These are phyloP conservation scores for Podospora bellae-mahoneyi DNA, from an alignment of 495 filamentous ascomycete species.

Conservation along the genomic window DNA sequence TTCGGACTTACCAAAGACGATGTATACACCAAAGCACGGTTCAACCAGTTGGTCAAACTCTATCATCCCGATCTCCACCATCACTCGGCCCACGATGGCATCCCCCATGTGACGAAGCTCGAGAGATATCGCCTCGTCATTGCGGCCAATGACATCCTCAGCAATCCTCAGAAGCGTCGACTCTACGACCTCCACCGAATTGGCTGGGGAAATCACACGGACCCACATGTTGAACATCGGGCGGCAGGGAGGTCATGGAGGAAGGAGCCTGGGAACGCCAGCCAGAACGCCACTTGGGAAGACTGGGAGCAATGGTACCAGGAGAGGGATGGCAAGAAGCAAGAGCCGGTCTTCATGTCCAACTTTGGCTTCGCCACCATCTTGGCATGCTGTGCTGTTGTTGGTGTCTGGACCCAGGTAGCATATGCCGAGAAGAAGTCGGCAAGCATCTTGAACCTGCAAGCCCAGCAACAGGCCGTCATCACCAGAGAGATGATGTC, in stretches of 20 bases:
- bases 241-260: constrained; percentile 47
- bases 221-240: constrained; percentile 38
- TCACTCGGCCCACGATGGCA: constrained; percentile 41
- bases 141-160: constrained; percentile 84
- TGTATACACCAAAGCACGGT: constrained; percentile 76
- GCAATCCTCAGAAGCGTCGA: constrained; percentile 68
- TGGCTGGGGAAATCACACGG: constrained; percentile 64
- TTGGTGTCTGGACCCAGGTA: constrained; percentile 66
- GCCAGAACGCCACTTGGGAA: constrained; percentile 91
- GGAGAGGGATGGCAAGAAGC: constrained; percentile 47
- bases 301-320: constrained; percentile 92
- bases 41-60: constrained; percentile 87
- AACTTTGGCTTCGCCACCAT: constrained; percentile 72
- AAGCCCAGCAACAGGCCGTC: constrained; percentile 58
- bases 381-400: constrained; percentile 59
- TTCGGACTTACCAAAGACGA: constrained; percentile 59
- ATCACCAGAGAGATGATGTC: constrained; percentile 59
- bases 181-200: constrained; percentile 79
- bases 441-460: constrained; percentile 55
- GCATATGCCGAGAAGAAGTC: constrained; percentile 60
- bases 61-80: constrained; percentile 84
- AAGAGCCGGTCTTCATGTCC: constrained; percentile 63
- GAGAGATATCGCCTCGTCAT: constrained; percentile 88
- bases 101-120: constrained; percentile 58
- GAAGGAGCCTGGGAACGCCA: constrained; percentile 53